Evolutionary conservation across 2,329 filamentous ascomycete species (phyloP).

Genomic region (Xylariaceae sp.): DNA sequence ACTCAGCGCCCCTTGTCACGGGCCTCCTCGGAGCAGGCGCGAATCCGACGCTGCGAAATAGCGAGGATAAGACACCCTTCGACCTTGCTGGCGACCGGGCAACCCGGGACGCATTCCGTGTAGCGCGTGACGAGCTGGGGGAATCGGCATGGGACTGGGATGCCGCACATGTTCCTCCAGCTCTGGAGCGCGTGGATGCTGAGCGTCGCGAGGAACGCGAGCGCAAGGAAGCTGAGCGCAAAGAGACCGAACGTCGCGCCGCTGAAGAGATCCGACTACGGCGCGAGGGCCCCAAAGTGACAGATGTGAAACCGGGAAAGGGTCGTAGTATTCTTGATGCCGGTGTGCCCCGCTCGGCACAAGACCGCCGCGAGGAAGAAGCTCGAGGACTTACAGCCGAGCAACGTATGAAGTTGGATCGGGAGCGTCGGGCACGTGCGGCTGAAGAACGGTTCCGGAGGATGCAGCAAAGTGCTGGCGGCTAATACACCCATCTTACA

Average conservation of each 20-base stretch:
- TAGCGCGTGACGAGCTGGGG: slow-evolving; percentile 76
- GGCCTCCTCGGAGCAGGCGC: slow-evolving; percentile 70
- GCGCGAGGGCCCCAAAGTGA: slow-evolving; percentile 56
- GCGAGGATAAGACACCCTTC: slow-evolving; percentile 78
- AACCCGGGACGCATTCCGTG: slow-evolving; percentile 85
- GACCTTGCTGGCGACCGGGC: slow-evolving; percentile 79
- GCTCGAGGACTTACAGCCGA: slow-evolving; percentile 79
- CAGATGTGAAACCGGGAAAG: slow-evolving; percentile 28
- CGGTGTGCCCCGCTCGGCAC: slow-evolving; percentile 62
- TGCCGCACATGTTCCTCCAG: slow-evolving; percentile 62
- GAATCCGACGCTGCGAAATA: slow-evolving; percentile 64
- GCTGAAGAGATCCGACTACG: slow-evolving; percentile 69
- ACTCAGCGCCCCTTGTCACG: slow-evolving; percentile 68
- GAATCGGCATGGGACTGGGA: slow-evolving; percentile 76
- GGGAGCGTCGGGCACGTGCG: slow-evolving; percentile 83
- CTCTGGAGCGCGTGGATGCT: slow-evolving; percentile 65
- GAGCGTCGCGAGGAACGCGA: slow-evolving; percentile 66
- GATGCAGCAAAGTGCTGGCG: slow-evolving; percentile 46
- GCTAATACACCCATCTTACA: slow-evolving; percentile 16
- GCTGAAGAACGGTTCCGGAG: slow-evolving; percentile 79
- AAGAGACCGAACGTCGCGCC: slow-evolving; percentile 64
- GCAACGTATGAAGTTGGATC: slow-evolving; percentile 75
- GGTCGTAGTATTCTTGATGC: slow-evolving; percentile 53
- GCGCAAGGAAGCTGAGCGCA: slow-evolving; percentile 59
- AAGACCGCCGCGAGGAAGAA: slow-evolving; percentile 80